Conservation (phyloP, 495 filamentous ascomycete species). For the Aspergillus indologenus region DNA sequence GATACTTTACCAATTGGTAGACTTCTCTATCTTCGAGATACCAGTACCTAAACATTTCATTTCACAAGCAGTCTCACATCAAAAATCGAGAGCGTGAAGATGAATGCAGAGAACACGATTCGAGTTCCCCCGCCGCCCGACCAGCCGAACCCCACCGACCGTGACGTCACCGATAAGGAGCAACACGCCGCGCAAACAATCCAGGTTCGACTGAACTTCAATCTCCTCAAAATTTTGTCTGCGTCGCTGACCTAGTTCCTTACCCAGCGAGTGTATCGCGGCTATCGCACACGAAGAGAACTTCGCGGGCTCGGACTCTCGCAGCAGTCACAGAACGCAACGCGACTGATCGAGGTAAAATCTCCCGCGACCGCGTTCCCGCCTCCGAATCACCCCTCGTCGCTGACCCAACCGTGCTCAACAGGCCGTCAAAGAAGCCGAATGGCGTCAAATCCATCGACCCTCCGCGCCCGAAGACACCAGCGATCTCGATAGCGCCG, state of each 20-base stretch:
- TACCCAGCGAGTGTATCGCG: slow-evolving; percentile 64
- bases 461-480: slow-evolving; percentile 37
- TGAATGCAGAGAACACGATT: neutral
- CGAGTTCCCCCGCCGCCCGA: neutral
- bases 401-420: too few species aligned
- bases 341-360: slow-evolving; percentile 60
- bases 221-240: neutral
- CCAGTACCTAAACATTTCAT: too few species aligned
- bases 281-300: slow-evolving; percentile 65
- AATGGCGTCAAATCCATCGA: slow-evolving; percentile 53
- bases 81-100: neutral
- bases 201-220: slow-evolving; percentile 28
- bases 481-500: slow-evolving; percentile 18
- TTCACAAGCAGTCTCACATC: too few species aligned
- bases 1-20: too few species aligned
- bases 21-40: too few species aligned
- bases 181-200: slow-evolving; percentile 52
- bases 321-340: slow-evolving; percentile 60
- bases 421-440: slow-evolving; percentile 61
- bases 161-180: slow-evolving; percentile 31
- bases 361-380: neutral
- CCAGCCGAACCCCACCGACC: neutral
- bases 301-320: slow-evolving; percentile 60
- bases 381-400: slow-evolving; percentile 1
- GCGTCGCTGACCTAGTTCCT: neutral